Conservation (phyloP, 352 stramenopile species). For the Salisapilia sapeloensis region DNA sequence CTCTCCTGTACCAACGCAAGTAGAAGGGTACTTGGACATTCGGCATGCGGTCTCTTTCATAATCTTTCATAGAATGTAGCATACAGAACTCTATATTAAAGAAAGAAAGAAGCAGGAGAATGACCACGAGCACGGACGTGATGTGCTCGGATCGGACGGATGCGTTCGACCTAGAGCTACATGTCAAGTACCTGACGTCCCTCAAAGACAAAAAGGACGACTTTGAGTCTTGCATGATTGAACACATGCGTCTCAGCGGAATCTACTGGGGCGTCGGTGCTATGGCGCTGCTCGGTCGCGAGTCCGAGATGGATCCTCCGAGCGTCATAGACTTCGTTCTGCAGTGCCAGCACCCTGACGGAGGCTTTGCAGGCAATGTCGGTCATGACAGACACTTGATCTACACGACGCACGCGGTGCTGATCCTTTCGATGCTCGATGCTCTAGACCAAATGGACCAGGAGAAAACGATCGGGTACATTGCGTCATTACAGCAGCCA, state of each 20-base stretch:
- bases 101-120: no score
- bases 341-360: slow-evolving; percentile 83
- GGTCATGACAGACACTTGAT: slow-evolving; percentile 94
- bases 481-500: slow-evolving; percentile 85
- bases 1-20: no score
- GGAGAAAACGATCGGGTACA: slow-evolving; percentile 63
- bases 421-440: slow-evolving; percentile 92
- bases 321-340: slow-evolving; percentile 93
- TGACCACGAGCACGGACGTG: no score
- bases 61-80: no score
- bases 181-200: slow-evolving; percentile 62
- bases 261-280: slow-evolving; percentile 97
- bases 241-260: slow-evolving; percentile 95
- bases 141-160: no score
- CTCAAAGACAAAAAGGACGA: slow-evolving; percentile 81
- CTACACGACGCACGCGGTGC: slow-evolving; percentile 95
- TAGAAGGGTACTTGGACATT: no score
- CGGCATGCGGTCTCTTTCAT: no score
- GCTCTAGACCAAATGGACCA: slow-evolving; percentile 66
- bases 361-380: slow-evolving; percentile 92
- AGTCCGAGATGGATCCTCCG: slow-evolving; percentile 64
- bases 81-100: no score
- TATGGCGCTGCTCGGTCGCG: slow-evolving; percentile 84
- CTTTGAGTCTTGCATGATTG: slow-evolving; percentile 87
- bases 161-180: slow-evolving; percentile 40